Conservation (phyloP, 495 filamentous ascomycete genomes). For the Podospora sp. region DNA sequence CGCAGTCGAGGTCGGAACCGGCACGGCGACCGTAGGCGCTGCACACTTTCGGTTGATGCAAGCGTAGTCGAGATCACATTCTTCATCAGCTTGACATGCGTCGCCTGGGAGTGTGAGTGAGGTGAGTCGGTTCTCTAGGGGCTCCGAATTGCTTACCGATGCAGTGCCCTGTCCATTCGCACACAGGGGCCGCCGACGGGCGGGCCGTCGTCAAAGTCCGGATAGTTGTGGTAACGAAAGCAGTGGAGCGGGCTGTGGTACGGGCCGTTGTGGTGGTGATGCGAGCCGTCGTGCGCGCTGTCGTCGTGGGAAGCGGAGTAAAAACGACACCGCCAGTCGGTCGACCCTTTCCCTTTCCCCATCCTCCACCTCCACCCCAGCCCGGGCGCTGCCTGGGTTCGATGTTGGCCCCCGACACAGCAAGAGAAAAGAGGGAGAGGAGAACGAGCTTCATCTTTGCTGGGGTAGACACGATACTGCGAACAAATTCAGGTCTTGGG, state of each 20-base stretch:
- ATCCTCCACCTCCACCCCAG: background rate
- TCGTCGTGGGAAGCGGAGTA: constrained; percentile 25
- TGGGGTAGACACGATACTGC: background rate
- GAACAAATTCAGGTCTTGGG: background rate
- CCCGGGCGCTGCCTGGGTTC: background rate
- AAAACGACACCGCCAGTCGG: background rate
- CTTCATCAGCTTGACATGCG: constrained; percentile 25
- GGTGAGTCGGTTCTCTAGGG: background rate
- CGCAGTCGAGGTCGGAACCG: constrained; percentile 12
- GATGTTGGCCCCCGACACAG: background rate
- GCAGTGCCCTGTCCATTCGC: constrained; percentile 33
- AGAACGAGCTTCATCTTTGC: background rate
- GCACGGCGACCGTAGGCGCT: background rate
- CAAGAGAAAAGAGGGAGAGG: background rate
- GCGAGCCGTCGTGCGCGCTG: background rate
- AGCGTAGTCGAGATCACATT: constrained; percentile 29
- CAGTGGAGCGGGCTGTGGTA: background rate
- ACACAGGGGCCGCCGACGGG: background rate
- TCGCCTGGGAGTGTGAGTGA: constrained; percentile 24
- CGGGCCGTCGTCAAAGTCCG: background rate
- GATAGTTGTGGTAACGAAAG: background rate
- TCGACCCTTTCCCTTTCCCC: background rate
- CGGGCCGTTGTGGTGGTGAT: background rate
- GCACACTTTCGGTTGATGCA: constrained; percentile 25
- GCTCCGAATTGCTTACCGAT: constrained; percentile 22